A percentile compares a stretch with the other conserved stretches of the same genome.
Evolutionary conservation across 2,329 filamentous ascomycete species (phyloP).

Genomic region (Aspergillus udagawae): DNA sequence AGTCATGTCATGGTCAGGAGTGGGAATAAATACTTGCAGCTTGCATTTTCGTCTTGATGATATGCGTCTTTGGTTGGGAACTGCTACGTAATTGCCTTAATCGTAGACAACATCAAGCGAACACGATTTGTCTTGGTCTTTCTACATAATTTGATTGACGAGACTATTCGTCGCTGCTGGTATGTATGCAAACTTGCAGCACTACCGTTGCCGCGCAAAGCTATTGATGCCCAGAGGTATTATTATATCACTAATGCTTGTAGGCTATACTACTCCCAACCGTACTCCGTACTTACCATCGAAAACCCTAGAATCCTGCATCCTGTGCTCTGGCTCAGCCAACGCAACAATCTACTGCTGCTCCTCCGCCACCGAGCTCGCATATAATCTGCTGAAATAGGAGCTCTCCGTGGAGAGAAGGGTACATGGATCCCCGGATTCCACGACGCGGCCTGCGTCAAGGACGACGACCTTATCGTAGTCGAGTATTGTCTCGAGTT

Average conservation of each 20-base stretch:
- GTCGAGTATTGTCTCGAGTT: conserved; percentile 45
- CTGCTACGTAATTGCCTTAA: not conserved
- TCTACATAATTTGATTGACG: not conserved
- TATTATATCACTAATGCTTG: not conserved
- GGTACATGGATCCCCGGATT: conserved; percentile 33
- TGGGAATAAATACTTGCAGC: not conserved
- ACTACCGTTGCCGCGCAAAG: too few species aligned
- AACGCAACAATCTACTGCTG: conserved; percentile 6
- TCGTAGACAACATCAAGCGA: too few species aligned
- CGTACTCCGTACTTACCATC: not conserved
- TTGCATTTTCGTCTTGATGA: not conserved
- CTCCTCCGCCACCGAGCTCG: conserved; percentile 22
- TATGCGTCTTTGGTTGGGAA: not conserved
- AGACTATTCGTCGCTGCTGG: not conserved
- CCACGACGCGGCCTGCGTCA: conserved; percentile 33
- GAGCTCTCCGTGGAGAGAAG: conserved; percentile 35
- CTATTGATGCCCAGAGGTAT: not conserved
- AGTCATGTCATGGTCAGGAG: not conserved
- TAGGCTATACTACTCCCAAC: not conserved
- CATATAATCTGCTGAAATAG: conserved; percentile 35
- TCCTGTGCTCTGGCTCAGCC: too few species aligned
- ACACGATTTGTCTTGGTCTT: too few species aligned
- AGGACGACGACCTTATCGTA: conserved; percentile 37
- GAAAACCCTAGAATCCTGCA: not conserved
- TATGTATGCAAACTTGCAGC: not conserved